Conservation (phyloP, 306 rosid genomes). For the Geum urbanum region DNA sequence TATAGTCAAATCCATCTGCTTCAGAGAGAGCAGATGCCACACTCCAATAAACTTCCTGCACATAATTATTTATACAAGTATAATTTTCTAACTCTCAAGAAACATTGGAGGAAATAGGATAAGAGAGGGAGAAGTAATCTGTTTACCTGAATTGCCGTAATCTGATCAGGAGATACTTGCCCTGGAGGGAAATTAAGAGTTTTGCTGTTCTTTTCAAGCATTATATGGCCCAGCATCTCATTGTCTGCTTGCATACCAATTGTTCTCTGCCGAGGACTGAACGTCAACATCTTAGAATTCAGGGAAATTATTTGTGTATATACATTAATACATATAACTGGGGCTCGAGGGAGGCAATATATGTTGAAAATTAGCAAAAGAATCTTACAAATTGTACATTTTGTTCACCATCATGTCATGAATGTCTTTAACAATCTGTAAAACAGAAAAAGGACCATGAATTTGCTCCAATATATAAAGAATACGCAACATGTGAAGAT, state of each 20-base stretch:
- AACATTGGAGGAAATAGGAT: constrained; percentile 12
- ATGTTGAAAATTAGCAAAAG: constrained; percentile 2
- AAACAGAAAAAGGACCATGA: constrained; percentile 13
- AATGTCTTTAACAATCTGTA: constrained; percentile 80
- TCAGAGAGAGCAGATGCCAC: constrained; percentile 89
- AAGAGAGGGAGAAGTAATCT: not conserved
- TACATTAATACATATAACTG: too few relatives aligned
- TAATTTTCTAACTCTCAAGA: constrained; percentile 21
- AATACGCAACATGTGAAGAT: not conserved
- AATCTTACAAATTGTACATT: constrained; percentile 71
- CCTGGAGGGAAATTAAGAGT: constrained; percentile 61
- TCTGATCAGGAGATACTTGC: constrained; percentile 64
- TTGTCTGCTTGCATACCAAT: constrained; percentile 43
- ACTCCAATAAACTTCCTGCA: constrained; percentile 91
- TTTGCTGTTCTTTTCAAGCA: constrained; percentile 69
- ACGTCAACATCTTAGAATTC: constrained; percentile 34
- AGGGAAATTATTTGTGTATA: not conserved
- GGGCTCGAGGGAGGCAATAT: not conserved
- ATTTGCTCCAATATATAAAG: not conserved
- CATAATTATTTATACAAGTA: constrained; percentile 15
- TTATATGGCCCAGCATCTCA: constrained; percentile 42
- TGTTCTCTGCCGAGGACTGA: constrained; percentile 52
- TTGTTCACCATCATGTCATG: constrained; percentile 72
- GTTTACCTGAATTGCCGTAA: constrained; percentile 74
- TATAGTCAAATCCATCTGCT: constrained; percentile 95